A percentile compares a stretch with the other conserved stretches of the same genome.
phyloP scores from a whole-genome alignment of 176 grass and related monocot species.

The Panicum miliaceum region DNA sequence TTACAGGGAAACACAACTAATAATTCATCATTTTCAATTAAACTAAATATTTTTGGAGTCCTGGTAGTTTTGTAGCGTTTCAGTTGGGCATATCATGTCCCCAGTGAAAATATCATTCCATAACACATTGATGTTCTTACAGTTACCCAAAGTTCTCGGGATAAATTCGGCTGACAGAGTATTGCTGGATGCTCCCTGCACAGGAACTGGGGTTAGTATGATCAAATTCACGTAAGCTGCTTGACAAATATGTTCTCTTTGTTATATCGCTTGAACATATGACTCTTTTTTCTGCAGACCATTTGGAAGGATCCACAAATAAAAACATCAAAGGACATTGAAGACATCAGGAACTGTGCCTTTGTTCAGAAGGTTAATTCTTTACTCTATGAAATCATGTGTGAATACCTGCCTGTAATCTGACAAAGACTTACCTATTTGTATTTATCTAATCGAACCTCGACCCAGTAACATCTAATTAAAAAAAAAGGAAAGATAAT shows the following conservation, averaged over 20 bases:
- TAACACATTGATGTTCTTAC: conserved; percentile 41
- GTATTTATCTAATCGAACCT: not conserved
- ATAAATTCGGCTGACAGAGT: conserved; percentile 94
- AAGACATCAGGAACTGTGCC: conserved; percentile 82
- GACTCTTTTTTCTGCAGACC: conserved; percentile 61
- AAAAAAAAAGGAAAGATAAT: not conserved
- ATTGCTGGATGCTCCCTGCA: conserved; percentile 96
- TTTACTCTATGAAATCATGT: conserved; percentile 17
- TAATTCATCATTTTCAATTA: conserved; percentile 22
- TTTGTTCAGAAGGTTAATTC: conserved; percentile 90
- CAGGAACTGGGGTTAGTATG: conserved; percentile 76
- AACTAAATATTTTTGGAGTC: not conserved
- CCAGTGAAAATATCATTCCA: not conserved
- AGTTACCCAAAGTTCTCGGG: conserved; percentile 91
- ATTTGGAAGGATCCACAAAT: conserved; percentile 90
- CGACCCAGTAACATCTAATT: not conserved
- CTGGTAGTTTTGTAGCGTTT: conserved; percentile 1
- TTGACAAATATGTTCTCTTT: conserved; percentile 28
- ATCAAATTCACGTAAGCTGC: conserved; percentile 31
- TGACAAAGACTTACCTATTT: not conserved
- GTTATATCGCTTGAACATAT: not conserved
- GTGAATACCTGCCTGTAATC: conserved; percentile 20
- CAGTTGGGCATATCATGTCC: not conserved
- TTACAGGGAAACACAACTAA: not conserved
- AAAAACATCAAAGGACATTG: conserved; percentile 87